Percentiles rank a stretch among this genome's conserved stretches.
These are phyloP conservation scores for Backusella westeae DNA, from an alignment of 192 early-diverging fungal species.

Conservation along the genomic window DNA sequence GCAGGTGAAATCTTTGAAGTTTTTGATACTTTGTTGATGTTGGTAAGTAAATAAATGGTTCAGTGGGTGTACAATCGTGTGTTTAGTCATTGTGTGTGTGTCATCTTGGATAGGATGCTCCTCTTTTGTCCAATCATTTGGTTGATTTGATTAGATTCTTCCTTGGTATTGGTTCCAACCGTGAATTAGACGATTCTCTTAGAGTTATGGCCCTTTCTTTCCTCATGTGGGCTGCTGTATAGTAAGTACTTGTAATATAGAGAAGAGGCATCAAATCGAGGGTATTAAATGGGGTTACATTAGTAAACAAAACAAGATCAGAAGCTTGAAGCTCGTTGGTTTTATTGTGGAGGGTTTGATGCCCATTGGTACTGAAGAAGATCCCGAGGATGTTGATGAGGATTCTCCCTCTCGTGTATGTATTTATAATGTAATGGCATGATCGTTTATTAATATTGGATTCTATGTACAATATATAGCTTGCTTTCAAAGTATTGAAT, in stretches of 20 bases:
- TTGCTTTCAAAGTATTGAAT: slow-evolving; percentile 67
- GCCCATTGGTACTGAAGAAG: slow-evolving; percentile 82
- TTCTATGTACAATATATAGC: not conserved
- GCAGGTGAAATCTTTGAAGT: slow-evolving; percentile 84
- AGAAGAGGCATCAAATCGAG: not conserved
- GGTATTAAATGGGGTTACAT: not conserved
- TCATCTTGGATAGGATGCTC: slow-evolving; percentile 55
- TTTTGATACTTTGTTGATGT: slow-evolving; percentile 76
- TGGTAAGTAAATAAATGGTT: slow-evolving; percentile 37
- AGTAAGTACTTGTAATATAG: slow-evolving; percentile 49
- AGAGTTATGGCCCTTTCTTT: slow-evolving; percentile 84
- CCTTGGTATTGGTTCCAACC: slow-evolving; percentile 67
- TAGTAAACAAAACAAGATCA: slow-evolving; percentile 77
- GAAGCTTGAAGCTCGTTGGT: slow-evolving; percentile 78
- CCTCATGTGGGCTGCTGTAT: slow-evolving; percentile 72
- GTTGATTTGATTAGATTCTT: slow-evolving; percentile 81
- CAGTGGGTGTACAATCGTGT: not conserved
- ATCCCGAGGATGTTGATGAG: slow-evolving; percentile 77
- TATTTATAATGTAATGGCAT: not conserved
- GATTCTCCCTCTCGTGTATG: slow-evolving; percentile 66
- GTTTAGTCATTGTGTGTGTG: not conserved
- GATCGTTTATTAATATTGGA: not conserved
- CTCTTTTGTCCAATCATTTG: slow-evolving; percentile 77
- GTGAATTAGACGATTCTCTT: slow-evolving; percentile 62
- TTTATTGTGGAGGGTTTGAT: slow-evolving; percentile 77